These are phyloP conservation scores for Eruca vesicaria DNA, from an alignment of 441 rosid species.

Conservation along the genomic window DNA sequence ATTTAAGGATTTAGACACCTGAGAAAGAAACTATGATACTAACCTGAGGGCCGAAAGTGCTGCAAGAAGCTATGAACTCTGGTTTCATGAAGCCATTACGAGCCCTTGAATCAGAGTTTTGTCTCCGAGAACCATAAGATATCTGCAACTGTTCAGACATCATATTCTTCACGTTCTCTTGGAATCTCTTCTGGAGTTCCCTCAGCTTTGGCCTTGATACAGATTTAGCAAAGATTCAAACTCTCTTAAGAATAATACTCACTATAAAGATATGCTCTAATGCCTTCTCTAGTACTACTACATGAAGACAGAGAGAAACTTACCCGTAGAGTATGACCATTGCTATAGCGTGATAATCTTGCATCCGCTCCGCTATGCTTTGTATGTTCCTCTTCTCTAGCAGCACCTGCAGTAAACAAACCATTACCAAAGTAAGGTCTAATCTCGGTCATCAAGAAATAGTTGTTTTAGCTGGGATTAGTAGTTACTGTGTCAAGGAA, in stretches of 20 bases:
- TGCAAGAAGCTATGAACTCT: constrained; percentile 75
- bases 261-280: not conserved
- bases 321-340: constrained; percentile 91
- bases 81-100: constrained; percentile 45
- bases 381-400: constrained; percentile 58
- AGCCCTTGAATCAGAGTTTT: constrained; percentile 34
- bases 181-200: constrained; percentile 61
- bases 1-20: not conserved
- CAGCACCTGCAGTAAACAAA: constrained; percentile 49
- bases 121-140: constrained; percentile 42
- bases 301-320: not conserved
- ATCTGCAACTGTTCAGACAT: constrained; percentile 69
- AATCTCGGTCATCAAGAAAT: not conserved
- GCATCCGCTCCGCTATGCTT: constrained; percentile 64
- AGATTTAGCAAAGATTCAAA: constrained; percentile 13
- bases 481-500: constrained; percentile 76
- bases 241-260: not conserved
- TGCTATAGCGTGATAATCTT: constrained; percentile 74
- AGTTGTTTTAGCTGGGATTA: too few relatives aligned
- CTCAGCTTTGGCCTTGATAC: constrained; percentile 65
- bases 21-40: not conserved
- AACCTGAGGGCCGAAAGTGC: constrained; percentile 83
- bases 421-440: not conserved
- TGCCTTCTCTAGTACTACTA: not conserved
- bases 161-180: constrained; percentile 73